Conservation (phyloP, 768 basidiomycete species). For the Collybia nuda region DNA sequence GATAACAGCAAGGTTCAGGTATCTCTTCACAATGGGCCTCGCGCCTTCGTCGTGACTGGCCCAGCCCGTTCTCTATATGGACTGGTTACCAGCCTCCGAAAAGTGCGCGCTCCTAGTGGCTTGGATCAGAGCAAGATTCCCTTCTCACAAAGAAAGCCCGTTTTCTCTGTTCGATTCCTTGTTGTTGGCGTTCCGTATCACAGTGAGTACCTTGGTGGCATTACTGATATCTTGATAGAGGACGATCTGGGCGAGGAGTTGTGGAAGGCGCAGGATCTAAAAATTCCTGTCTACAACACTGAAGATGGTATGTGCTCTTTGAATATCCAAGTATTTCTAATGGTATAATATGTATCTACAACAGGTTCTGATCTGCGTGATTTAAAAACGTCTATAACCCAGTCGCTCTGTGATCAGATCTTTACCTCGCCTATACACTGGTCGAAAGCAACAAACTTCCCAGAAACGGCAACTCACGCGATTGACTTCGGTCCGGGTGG, state of each 20-base stretch:
- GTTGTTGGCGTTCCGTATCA: constrained; percentile 97
- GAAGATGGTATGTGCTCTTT: constrained; percentile 72
- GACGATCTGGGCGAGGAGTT: constrained; percentile 80
- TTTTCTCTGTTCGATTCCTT: constrained; percentile 90
- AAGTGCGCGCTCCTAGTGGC: constrained; percentile 83
- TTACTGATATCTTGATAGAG: constrained; percentile 72
- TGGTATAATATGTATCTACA: constrained; percentile 15
- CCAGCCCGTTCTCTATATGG: constrained; percentile 91
- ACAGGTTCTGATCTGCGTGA: constrained; percentile 84
- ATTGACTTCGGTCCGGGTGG: constrained; percentile 98
- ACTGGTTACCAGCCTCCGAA: constrained; percentile 86
- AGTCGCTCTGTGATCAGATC: constrained; percentile 90
- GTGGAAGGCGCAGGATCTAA: constrained; percentile 68
- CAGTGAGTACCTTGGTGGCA: constrained; percentile 77
- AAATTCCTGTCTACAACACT: constrained; percentile 88
- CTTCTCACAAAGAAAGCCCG: constrained; percentile 92
- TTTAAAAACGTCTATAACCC: constrained; percentile 70
- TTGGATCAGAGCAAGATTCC: constrained; percentile 93
- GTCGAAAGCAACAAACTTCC: constrained; percentile 88
- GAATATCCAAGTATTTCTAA: constrained; percentile 5
- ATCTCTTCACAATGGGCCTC: constrained; percentile 91
- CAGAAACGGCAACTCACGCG: constrained; percentile 87
- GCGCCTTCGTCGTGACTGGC: constrained; percentile 91
- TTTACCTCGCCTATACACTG: constrained; percentile 93
- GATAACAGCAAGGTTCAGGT: constrained; percentile 76